A percentile compares a stretch with the other conserved stretches of the same genome.
These are phyloP conservation scores for Euphrasia confusa DNA, from an alignment of 257 asterid species.

Conservation along the genomic window DNA sequence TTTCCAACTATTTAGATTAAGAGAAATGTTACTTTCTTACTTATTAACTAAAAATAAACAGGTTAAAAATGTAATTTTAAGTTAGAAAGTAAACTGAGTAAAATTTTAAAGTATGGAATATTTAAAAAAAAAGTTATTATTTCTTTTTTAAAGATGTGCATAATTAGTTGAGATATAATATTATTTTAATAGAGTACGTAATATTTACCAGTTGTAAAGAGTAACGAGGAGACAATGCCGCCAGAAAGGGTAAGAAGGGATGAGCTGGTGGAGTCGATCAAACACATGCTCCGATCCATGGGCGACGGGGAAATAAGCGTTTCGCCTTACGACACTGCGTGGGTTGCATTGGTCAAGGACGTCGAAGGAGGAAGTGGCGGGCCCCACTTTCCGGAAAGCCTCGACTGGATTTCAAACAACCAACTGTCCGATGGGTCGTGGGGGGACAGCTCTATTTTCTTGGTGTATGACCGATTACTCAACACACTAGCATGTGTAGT, in stretches of 20 bases:
- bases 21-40: no score
- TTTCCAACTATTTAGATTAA: no score
- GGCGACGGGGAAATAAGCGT: constrained; percentile 66
- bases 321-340: constrained; percentile 93
- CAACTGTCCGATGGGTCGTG: constrained; percentile 85
- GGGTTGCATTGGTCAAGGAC: constrained; percentile 83
- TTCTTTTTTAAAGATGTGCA: no score
- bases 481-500: constrained; percentile 80
- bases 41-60: no score
- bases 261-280: constrained; percentile 26
- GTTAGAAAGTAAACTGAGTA: no score
- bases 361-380: constrained; percentile 30
- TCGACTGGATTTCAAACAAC: constrained; percentile 69
- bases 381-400: constrained; percentile 71
- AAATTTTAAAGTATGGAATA: no score
- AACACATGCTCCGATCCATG: constrained; percentile 50
- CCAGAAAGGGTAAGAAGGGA: constrained; percentile 22
- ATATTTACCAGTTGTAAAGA: no score
- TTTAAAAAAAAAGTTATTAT: no score
- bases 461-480: constrained; percentile 58
- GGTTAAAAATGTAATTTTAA: no score
- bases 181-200: constrained; percentile 1
- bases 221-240: constrained; percentile 30
- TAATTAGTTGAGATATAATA: no score
- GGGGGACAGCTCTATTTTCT: constrained; percentile 58